Evolutionary conservation across 371 early-diverging fungal genomes (phyloP), one percentile per base, ranked within the genome.

Genomic region (Haplosporangium sp.): DNA sequence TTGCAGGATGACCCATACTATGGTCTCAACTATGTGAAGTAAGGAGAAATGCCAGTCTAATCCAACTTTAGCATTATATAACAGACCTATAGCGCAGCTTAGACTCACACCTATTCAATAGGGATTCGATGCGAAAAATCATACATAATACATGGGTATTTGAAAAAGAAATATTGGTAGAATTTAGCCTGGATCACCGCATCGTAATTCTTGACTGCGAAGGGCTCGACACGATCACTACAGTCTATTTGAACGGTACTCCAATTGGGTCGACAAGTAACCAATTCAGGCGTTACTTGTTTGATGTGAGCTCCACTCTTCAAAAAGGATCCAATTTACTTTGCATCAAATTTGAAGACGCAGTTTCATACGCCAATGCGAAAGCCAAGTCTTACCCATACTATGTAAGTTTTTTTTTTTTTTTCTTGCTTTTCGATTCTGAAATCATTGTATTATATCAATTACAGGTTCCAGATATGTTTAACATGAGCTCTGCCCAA

Each of bases 161-260:
- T n/a, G 66, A 69, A 37, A 65, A 27, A 19, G 47, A 61, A 27
- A 66, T 77, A 47, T 48, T 61, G 19, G 8, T 77, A 8, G 8
- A 60, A 10, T 45, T 67, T 4, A 47, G 39, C 44, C 9, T 13
- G 0, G 3, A 19, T 2, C 60, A 63, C 42, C 13, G 57, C 2
- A 40, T 59, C 9, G 69, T 68, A n/a, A 13, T 82, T 15, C 69
- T 87, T 6, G 76, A 73, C 20, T 84, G 79, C 61, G 82, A 86
- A 42, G 86, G 85, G 0, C 68, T 87, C 7, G 88, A 87, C 63
- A 84, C 85, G 1, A 56, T 85, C 27, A 83, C 85, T 6, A 65
- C 48, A 3, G 67, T 87, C 47, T 74, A 39, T n/a, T 53, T 87
- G 39, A 87, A 87, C 61, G 84, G 72, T 1, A 48, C 8, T 2